Percentiles rank a stretch among this genome's conserved stretches.
These are phyloP conservation scores for Penicillium sp. DNA, from an alignment of 2,329 filamentous ascomycete genomes.

Conservation along the genomic window DNA sequence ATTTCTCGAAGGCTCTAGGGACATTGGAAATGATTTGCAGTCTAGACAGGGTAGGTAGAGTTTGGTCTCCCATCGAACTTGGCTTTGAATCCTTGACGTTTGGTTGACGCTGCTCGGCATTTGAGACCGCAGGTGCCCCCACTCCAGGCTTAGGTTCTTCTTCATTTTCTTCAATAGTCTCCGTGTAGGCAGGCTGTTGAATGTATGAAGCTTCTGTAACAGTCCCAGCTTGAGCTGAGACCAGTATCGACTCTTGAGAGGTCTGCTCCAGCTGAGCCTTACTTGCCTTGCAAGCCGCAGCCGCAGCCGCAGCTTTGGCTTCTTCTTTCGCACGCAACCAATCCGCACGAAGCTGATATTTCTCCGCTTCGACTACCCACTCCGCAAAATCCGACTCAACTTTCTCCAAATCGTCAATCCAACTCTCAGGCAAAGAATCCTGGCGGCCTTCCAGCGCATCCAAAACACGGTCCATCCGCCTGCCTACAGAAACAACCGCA, in stretches of 20 bases:
- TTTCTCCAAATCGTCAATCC: conserved; percentile 82
- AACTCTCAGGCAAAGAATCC: conserved; percentile 79
- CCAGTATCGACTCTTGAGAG: not conserved
- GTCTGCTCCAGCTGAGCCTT: not conserved
- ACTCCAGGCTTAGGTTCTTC: conserved; percentile 14
- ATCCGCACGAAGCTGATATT: conserved; percentile 67
- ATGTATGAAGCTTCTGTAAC: too few relatives aligned
- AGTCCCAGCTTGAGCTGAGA: not conserved
- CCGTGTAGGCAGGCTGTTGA: conserved; percentile 11
- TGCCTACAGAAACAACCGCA: conserved; percentile 68
- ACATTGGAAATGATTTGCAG: not conserved
- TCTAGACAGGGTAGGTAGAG: not conserved
- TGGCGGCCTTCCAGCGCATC: conserved; percentile 79
- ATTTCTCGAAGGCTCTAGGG: not conserved
- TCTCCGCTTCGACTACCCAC: conserved; percentile 78
- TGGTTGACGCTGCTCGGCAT: not conserved
- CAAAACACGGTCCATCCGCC: conserved; percentile 77
- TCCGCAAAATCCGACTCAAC: conserved; percentile 74
- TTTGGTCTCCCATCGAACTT: not conserved
- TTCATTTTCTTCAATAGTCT: conserved; percentile 25
- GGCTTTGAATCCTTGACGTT: not conserved
- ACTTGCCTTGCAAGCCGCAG: not conserved
- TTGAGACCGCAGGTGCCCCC: not conserved
- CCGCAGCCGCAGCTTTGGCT: not conserved
- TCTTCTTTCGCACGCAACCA: conserved; percentile 30